These are phyloP conservation scores for Alisma plantagoaquatica DNA, from an alignment of 106 monocot species.

Conservation along the genomic window DNA sequence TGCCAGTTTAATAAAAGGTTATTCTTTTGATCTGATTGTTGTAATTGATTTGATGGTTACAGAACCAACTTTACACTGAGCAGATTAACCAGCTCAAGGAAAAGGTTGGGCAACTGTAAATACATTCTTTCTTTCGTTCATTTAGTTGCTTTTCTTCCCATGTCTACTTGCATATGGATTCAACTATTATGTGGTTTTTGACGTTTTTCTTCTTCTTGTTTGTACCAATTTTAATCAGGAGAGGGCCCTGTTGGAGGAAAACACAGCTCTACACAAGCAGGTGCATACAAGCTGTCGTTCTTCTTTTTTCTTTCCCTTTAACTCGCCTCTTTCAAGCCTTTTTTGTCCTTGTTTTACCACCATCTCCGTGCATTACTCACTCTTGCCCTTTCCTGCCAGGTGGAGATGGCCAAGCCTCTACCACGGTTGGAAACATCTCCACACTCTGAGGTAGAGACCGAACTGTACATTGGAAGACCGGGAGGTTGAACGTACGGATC, in stretches of 20 bases:
- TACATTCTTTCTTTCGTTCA: not conserved
- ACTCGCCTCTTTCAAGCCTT: not conserved
- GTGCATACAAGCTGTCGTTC: not conserved
- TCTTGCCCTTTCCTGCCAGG: not conserved
- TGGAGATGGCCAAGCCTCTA: not conserved
- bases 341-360: not conserved
- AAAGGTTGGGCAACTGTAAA: slow-evolving; percentile 7
- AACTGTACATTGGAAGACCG: slow-evolving; percentile 23
- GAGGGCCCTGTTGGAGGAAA: not conserved
- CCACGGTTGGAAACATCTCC: not conserved
- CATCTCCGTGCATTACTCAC: slow-evolving; percentile 6
- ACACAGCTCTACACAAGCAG: not conserved
- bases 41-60: not conserved
- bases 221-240: slow-evolving; percentile 1
- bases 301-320: not conserved
- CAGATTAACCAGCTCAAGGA: slow-evolving; percentile 11
- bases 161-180: not conserved
- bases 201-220: not conserved
- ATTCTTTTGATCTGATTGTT: not conserved
- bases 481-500: too few species aligned
- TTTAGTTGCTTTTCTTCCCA: not conserved
- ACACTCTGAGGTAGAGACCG: slow-evolving; percentile 12
- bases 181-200: not conserved
- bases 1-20: not conserved
- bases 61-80: slow-evolving; percentile 6